Evolutionary conservation across 331 rosid species (phyloP).

Genomic region (Prunus yedoensis): DNA sequence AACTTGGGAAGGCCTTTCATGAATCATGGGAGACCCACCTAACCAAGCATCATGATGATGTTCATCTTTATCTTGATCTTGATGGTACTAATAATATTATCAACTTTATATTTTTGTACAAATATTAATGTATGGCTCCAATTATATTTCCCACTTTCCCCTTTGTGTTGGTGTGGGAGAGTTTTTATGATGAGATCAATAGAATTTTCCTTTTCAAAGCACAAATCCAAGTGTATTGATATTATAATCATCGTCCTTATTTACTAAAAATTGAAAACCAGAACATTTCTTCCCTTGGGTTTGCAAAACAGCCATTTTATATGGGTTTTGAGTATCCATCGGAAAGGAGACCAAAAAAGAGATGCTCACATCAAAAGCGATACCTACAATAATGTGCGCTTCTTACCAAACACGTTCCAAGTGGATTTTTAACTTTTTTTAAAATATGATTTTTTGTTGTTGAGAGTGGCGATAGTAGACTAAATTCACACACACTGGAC

Average conservation of each 20-base stretch:
- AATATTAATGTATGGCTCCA: neutral
- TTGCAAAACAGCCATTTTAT: neutral
- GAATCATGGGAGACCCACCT: constrained; percentile 3
- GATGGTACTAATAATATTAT: neutral
- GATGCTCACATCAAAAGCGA: neutral
- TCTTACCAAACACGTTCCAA: neutral
- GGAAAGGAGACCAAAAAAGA: neutral
- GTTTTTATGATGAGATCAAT: neutral
- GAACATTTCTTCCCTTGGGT: neutral
- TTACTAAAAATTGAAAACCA: neutral
- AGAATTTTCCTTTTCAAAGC: neutral
- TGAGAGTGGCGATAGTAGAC: too few species aligned
- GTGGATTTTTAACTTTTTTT: neutral
- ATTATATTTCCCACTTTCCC: neutral
- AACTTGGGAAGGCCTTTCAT: neutral
- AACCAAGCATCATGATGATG: neutral
- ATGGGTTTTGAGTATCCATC: neutral
- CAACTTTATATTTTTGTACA: neutral
- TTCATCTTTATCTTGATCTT: neutral
- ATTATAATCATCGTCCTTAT: neutral
- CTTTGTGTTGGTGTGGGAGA: neutral
- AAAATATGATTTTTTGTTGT: too few species aligned
- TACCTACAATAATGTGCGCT: neutral
- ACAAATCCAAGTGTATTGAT: neutral
- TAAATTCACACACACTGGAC: fast-evolving